Base-by-base conservation (phyloP, 768 basidiomycete species). In the Crepidotus variabilis region DNA sequence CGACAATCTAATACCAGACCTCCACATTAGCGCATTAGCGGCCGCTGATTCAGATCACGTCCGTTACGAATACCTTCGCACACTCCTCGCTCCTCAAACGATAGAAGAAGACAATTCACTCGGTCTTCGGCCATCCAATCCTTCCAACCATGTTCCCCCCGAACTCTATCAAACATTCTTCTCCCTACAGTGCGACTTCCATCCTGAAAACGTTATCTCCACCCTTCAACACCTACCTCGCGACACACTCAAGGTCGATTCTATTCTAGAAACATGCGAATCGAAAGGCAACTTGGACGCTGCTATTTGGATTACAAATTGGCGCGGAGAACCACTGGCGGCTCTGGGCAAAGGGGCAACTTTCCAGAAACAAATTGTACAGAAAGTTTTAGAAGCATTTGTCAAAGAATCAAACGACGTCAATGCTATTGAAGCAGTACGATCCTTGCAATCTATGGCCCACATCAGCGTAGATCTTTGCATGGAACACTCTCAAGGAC, bases 281-380 rank as follows among this genome's bases (percentile, higher is more conserved):
- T 69, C 76, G 1, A 76, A 78, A 18, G 75, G 76, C 43, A 85
- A 84, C 14, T 88, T 80, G 60, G 86, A 92, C 50, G 92, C 90
- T 8, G 86, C 89, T 21, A 72, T 98, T 4, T 98, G 95, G 95
- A 78, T 85, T 2, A 71, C 86, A 47, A 79, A 93, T 61, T 78
- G 79, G 63, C 77, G 75, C 45, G 89, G 88, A 1, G 73, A 84
- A 49, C 81, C 88, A 8, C 74, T 72, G 51, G 78, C 76, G 18
- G 90, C 94, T 11, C 77, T 98, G 32, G 65, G 72, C 39, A 89
- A 87, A 61, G 82, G 86, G 0, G 85, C 87, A 32, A 65, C 56
- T 0, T 90, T 83, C 63, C 82, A 84, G 57, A 77, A 78, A 58
- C 71, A 66, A 24, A 65, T 90, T 53, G 78, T 80, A 0, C 71